phyloP scores from a whole-genome alignment of 2,329 filamentous ascomycete species.

The Exserohilum rostratum region DNA sequence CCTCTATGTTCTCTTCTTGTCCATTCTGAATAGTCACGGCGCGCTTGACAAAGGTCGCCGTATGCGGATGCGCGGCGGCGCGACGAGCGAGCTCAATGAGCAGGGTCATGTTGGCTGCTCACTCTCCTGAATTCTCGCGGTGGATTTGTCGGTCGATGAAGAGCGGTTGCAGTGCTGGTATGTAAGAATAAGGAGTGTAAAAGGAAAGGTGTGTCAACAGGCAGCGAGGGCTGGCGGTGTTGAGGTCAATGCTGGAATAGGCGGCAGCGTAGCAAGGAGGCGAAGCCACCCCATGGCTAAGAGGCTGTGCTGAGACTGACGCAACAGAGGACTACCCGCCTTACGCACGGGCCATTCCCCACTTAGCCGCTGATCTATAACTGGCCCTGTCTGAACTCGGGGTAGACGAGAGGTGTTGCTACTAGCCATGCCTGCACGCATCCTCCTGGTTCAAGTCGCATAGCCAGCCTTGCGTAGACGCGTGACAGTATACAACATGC shows the following conservation, averaged over 20 bases:
- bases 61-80: slow-evolving; percentile 35
- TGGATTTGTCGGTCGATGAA: neutral
- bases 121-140: neutral
- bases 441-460: neutral
- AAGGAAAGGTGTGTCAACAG: slow-evolving; percentile 9
- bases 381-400: slow-evolving; percentile 17
- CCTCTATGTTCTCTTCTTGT: slow-evolving; percentile 23
- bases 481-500: neutral
- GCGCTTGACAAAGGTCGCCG: slow-evolving; percentile 37
- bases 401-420: neutral
- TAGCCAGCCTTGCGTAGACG: neutral
- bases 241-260: slow-evolving; percentile 14
- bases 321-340: slow-evolving; percentile 19
- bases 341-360: slow-evolving; percentile 11
- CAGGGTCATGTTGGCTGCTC: slow-evolving; percentile 23
- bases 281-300: slow-evolving; percentile 16
- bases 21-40: slow-evolving; percentile 18
- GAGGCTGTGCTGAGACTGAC: slow-evolving; percentile 19
- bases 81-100: slow-evolving; percentile 41
- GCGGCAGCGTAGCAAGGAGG: slow-evolving; percentile 20
- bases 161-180: neutral
- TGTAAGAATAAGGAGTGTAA: slow-evolving; percentile 1
- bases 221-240: slow-evolving; percentile 4
- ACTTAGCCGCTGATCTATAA: slow-evolving; percentile 24
- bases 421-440: neutral